These are phyloP conservation scores for Panicum hallii DNA, from an alignment of 202 grass and related monocot species.

Conservation along the genomic window DNA sequence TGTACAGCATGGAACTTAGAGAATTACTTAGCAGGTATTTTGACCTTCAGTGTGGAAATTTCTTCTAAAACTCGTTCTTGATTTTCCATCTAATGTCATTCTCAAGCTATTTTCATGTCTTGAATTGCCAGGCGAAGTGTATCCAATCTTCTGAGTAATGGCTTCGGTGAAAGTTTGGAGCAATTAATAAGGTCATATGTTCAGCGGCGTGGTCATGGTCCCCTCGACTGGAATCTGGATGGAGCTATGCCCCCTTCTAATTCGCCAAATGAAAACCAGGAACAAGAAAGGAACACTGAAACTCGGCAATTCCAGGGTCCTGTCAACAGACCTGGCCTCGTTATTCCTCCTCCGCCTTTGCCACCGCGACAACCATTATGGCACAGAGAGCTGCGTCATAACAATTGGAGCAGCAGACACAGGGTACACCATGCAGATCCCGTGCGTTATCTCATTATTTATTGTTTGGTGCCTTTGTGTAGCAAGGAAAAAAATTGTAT, in stretches of 20 bases:
- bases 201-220: constrained; percentile 64
- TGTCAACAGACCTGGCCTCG: constrained; percentile 60
- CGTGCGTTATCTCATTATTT: constrained; percentile 49
- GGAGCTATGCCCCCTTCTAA: constrained; percentile 45
- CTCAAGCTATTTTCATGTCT: constrained; percentile 34
- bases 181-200: constrained; percentile 93
- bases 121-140: constrained; percentile 82
- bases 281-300: constrained; percentile 65
- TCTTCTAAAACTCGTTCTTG: constrained; percentile 13
- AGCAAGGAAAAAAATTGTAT: neutral
- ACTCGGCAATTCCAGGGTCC: constrained; percentile 57
- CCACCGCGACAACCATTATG: constrained; percentile 81
- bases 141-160: constrained; percentile 98
- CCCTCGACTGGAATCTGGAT: constrained; percentile 74
- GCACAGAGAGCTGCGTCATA: constrained; percentile 72
- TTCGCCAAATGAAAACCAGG: constrained; percentile 68
- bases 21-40: constrained; percentile 93
- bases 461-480: constrained; percentile 23
- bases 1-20: constrained; percentile 97
- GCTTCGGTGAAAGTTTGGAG: constrained; percentile 98
- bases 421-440: constrained; percentile 72
- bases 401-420: constrained; percentile 69
- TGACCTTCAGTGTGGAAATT: constrained; percentile 17
- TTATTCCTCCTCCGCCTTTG: constrained; percentile 83
- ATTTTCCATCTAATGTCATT: neutral